Base-by-base conservation (phyloP, 75 land plant species). In the Pseudotsuga menziesii region DNA sequence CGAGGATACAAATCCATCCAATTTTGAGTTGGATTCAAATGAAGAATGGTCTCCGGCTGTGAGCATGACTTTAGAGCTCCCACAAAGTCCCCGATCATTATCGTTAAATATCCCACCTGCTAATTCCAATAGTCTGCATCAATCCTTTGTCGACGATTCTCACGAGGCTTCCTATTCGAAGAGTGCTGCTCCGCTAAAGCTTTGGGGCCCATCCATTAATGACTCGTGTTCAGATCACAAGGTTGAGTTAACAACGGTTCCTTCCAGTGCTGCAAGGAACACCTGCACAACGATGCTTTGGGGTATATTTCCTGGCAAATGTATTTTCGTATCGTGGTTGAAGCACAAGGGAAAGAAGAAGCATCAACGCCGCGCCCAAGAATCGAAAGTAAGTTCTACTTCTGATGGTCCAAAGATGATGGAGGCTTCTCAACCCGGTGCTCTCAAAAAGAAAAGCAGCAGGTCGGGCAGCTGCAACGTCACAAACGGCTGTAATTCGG, bases 281-380 rank as follows among this genome's bases (percentile, higher is more conserved):
- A 6, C 48, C 72, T 67, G 72, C 11, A 44, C 72, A 36, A 67
- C 72, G 2, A 6, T 67, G 3, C 52, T 67, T 2, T 67, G 72
- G 72, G 72, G 72, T 0, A 17, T 67, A 17, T 39, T 67, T 8
- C 72, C 72, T 8, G 39, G 72, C 20, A 67, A 67, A 67, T 67
- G 52, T 16, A 19, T 67, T 19, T 67, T 39, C 8, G 35, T 32
- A 5, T 15, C 69, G 1, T 64, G 6, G 17, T 64, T 16, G 19
- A 35, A 39, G 13, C 41, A 39, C 2, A 67, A 39, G 23, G 39
- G 39, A 0, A 67, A 67, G 72, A n/a, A 5, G 2, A 66, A 66
- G 70, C 63, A 44, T 44, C 7, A 6, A 44, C 7, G 48, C 6
- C 8, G 48, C 48, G n/a, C n/a, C n/a, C 8, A 44, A 44, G 48